Evolutionary conservation across 768 basidiomycete species (phyloP).

Genomic region (Vishniacozyma victoriae): DNA sequence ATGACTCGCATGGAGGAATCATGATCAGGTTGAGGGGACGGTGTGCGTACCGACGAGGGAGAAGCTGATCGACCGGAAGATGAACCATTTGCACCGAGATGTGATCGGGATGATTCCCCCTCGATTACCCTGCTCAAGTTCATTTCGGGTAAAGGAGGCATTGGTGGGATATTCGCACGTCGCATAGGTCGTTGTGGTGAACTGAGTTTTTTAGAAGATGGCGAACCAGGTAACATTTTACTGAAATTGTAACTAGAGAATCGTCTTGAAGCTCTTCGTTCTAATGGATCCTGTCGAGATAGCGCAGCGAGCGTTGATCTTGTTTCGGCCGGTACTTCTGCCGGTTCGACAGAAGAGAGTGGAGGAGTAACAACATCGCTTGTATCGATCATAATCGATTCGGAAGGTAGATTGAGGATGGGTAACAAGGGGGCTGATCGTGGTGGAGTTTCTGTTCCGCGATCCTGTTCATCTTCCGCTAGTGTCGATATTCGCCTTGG

Average conservation of each 20-base stretch:
- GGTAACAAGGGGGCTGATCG: constrained; percentile 15
- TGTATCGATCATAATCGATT: not conserved
- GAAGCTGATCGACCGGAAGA: not conserved
- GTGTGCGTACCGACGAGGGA: not conserved
- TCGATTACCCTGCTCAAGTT: not conserved
- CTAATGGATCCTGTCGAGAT: constrained; percentile 75
- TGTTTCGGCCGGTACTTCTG: constrained; percentile 31
- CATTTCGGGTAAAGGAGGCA: constrained; percentile 16
- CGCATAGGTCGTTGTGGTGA: constrained; percentile 37
- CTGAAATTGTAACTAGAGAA: constrained; percentile 92
- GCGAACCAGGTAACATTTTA: constrained; percentile 70
- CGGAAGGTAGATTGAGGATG: constrained; percentile 12
- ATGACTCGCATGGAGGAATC: not conserved
- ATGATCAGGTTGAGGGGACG: not conserved
- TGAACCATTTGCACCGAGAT: not conserved
- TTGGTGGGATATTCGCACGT: constrained; percentile 29
- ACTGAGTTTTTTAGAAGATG: constrained; percentile 11
- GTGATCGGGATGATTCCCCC: not conserved
- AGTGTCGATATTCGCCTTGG: constrained; percentile 9
- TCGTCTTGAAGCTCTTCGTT: constrained; percentile 87
- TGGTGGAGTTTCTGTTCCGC: not conserved
- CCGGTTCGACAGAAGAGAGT: constrained; percentile 6
- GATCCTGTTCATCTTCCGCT: not conserved
- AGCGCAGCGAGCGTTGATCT: constrained; percentile 73
- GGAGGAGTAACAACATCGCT: constrained; percentile 1